Evolutionary conservation across 371 early-diverging fungal species (phyloP), one percentile per base, ranked within the genome.

Genomic region (Basidiobolus meristosporus): DNA sequence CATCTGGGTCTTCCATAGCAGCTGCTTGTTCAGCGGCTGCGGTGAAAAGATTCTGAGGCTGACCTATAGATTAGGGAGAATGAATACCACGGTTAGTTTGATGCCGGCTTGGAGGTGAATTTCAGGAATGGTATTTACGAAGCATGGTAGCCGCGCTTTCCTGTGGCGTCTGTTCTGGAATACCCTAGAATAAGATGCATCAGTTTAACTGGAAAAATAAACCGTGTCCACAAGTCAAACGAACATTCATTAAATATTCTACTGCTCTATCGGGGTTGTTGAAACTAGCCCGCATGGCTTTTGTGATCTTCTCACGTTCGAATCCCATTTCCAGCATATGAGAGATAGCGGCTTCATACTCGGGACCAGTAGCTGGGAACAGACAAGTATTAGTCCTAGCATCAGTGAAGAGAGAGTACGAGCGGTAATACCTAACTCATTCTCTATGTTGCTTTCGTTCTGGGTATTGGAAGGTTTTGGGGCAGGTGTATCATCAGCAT

Each of bases 201-300:
- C n/a, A 26, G 26, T 3, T 26, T 26, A 26, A 26, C 9, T 20
- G 9, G 19, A 30, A 2, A 17, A 14, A 16, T 4, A 16, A 32
- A 14, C 16, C 32, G 11, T 32, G 14, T 14, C 14, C 32, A 17
- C 35, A 9, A 16, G 35, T 3, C 2, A 11, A 15, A 32, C 62
- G 40, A 62, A 83, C 95, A 40, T 63, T 90, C 55, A 91, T 73
- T 42, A 96, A 61, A 54, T 93, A 96, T 57, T 96, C 97, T 5
- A 84, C 91, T 21, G 97, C 97, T 43, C 97, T 69, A 51, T 91
- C 91, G 3, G 97, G 90, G 54, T 96, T 95, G 59, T 92, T 92
- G 57, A 79, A 95, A 48, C 88, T 87, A 12, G 95, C 93, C 28
- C 90, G 73, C 79, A 96, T 85, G 20, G 95, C 95, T 41, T 62